A percentile compares a stretch with the other conserved stretches of the same genome.
Evolutionary conservation across 2,329 filamentous ascomycete species (phyloP).

Genomic region (Colletotrichum chlorophyti): DNA sequence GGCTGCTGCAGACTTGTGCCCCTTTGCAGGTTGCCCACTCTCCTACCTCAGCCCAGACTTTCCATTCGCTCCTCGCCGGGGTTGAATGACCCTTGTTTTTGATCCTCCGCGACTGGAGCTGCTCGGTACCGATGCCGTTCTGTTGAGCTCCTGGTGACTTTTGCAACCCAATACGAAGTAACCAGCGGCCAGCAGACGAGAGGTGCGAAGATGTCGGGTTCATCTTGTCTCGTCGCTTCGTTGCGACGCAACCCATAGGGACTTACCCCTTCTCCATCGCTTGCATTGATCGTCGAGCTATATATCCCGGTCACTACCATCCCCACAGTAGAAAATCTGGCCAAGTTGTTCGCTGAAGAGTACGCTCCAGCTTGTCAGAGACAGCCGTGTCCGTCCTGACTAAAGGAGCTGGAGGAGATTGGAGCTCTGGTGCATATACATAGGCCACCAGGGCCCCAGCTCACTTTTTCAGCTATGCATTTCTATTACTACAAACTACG

Average conservation of each 20-base stretch:
- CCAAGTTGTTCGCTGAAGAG: background rate
- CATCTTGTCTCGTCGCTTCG: background rate
- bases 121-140: conserved; percentile 7
- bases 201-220: background rate
- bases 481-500: background rate
- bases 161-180: background rate
- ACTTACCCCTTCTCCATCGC: background rate
- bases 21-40: background rate
- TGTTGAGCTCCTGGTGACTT: background rate
- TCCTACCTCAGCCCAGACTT: conserved; percentile 5
- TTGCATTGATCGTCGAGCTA: conserved; percentile 8
- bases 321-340: too few species aligned
- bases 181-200: background rate
- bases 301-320: background rate
- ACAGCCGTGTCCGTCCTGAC: background rate
- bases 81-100: background rate
- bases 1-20: conserved; percentile 23
- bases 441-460: too few species aligned
- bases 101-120: conserved; percentile 2
- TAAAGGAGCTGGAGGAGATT: too few species aligned
- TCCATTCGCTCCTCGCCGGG: background rate
- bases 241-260: background rate
- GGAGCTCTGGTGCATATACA: too few species aligned
- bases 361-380: background rate
- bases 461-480: too few species aligned